Base-by-base conservation (phyloP, 768 basidiomycete species). In the Macrocybe gigantea region DNA sequence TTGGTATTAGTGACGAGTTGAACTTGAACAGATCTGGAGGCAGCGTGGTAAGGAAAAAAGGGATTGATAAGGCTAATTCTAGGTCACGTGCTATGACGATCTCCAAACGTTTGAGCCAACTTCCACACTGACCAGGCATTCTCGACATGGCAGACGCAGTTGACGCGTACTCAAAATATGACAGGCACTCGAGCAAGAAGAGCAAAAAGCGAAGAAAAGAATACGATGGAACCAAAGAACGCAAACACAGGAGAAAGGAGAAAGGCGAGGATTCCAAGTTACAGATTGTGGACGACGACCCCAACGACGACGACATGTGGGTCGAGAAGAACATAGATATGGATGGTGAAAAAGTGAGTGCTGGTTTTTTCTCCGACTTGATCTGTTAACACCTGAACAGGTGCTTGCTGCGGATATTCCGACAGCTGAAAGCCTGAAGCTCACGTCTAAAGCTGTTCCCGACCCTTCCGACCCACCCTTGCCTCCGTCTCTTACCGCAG, bases 241-340 rank as follows among this genome's bases (percentile, higher is more conserved):
- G 61, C 41, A 65, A 64, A 53, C 60, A 61, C 56, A 77, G 58
- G 35, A 77, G 74, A 60, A 75, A 72, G 48, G 70, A 71, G 60
- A 75, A 67, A 47, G 66, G 64, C 9, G 62, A 67, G 11, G 63
- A 67, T 13, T 73, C 68, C 53, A 73, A 64, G 48, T 62, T 78
- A 45, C 63, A 68, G 34, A 74, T 77, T 33, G 64, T 85, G 29
- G 90, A 90, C 60, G 88, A 92, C 56, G 85, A 93, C 59, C 73
- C 76, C 11, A 71, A 80, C 51, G 83, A 82, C 60, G 81, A 83
- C 12, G 83, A 83, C 47, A 77, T 90, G 69, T 93, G 92, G 92
- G 77, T 83, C 15, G 93, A 93, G 70, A 91, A 89, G 72, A 88
- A 89, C 55, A 81, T 91, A 34, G 82, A 83, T 58, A 77, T 82